Evolutionary conservation across 2,329 filamentous ascomycete genomes (phyloP).

Genomic region (Stachybotrys echinatus): DNA sequence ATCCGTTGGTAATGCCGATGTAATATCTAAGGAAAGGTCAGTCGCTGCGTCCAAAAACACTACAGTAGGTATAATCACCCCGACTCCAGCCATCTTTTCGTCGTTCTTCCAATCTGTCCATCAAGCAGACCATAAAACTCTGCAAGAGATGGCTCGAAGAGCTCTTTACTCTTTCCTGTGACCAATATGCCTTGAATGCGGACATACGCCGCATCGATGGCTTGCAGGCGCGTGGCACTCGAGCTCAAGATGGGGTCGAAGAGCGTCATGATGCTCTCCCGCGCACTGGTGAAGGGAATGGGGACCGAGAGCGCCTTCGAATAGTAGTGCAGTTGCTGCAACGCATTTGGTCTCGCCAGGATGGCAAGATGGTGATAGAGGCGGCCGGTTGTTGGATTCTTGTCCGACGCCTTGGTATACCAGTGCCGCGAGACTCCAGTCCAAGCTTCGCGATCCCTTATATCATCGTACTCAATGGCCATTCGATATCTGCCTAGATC

Average conservation of each 20-base stretch:
- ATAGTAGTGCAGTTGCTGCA: slow-evolving; percentile 63
- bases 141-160: slow-evolving; percentile 35
- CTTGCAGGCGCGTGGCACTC: slow-evolving; percentile 24
- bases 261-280: slow-evolving; percentile 64
- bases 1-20: slow-evolving; percentile 24
- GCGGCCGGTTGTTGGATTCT: slow-evolving; percentile 67
- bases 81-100: slow-evolving; percentile 46
- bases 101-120: slow-evolving; percentile 46
- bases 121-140: slow-evolving; percentile 52
- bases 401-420: slow-evolving; percentile 80
- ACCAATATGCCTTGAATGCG: slow-evolving; percentile 62
- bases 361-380: slow-evolving; percentile 88
- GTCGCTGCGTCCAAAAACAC: not conserved
- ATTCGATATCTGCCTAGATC: slow-evolving; percentile 80
- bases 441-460: slow-evolving; percentile 74
- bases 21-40: slow-evolving; percentile 18
- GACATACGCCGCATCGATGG: slow-evolving; percentile 55
- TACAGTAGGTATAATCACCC: slow-evolving; percentile 24
- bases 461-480: slow-evolving; percentile 83
- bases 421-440: slow-evolving; percentile 73
- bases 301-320: slow-evolving; percentile 62
- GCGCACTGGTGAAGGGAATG: slow-evolving; percentile 61
- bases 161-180: slow-evolving; percentile 39
- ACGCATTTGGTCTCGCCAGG: slow-evolving; percentile 60
- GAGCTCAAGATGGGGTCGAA: slow-evolving; percentile 53